Evolutionary conservation across 2,329 filamentous ascomycete genomes (phyloP), one percentile per base, ranked within the genome.

Genomic region (Emergomyces pasteurianus): DNA sequence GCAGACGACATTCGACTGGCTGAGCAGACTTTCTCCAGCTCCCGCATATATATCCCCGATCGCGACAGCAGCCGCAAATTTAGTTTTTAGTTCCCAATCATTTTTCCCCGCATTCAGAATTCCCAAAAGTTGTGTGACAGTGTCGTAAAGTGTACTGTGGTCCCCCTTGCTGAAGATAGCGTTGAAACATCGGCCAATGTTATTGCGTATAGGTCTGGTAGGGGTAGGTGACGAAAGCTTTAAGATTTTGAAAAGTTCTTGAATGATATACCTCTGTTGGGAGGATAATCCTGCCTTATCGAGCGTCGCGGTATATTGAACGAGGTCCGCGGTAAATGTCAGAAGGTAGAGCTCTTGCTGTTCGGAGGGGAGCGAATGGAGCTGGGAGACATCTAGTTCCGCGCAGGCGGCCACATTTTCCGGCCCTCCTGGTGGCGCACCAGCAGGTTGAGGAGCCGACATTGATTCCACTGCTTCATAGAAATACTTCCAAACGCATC

Each of bases 261-360:
- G 92, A 77, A 96, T 96, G 68, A 99, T 81, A 72, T 90, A 89
- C 68, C 91, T 86, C 75, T 99, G 94, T 76, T 96, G 89, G 14
- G 89, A 84, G 26, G 89, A 92, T 66, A 92, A 88, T 71, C 89
- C 88, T 67, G 96, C 90, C 63, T 85, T 80, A 59, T 85, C 83
- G 54, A 97, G 82, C 21, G 66, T 65, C 59, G 86, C 81, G 52
- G 95, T 88, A 80, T 96, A 89, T 67, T 87, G 88, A 64, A 86
- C 87, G 60, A 99, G 81, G 63, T 88, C 85, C 34, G 91, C 88
- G 42, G 92, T 88, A 72, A 95, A 96, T 31, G 87, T 95, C 63
- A 99, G 81, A 64, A 99, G 83, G 74, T 94, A 95, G 14, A 99
- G 84, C 70, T 96, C 92, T 76, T 99, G 94, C 74, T 99, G 94